Evolutionary conservation across 2,329 filamentous ascomycete species (phyloP), one percentile per base, ranked within the genome.

Genomic region (Calycina marina): DNA sequence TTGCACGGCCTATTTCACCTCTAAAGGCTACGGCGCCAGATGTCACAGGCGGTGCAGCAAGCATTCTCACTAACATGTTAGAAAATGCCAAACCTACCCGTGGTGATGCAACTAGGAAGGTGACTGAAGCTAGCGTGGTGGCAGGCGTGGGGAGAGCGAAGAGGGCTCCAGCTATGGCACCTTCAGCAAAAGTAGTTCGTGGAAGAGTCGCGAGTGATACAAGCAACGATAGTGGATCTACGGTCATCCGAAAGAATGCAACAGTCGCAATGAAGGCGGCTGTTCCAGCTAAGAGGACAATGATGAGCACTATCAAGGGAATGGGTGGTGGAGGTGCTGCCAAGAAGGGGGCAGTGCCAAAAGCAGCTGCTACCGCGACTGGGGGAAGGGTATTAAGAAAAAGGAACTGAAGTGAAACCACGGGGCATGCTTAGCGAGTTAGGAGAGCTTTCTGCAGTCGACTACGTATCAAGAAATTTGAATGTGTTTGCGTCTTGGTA

Each of bases 1-100:
- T 74, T 24, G 61, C 68, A 2, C 67, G 69, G 14, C 67, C 73
- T 14, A 59, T 63, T 11, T 78, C 77, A 14, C 73, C 77, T 1
- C 48, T 70, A n/a, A 80, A 81, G 48, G 58, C 61, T 4, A 38
- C 39, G 15, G 42, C 59, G 12, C 47, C 49, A 12, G 40, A 38
- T 6, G 43, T 49, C 14, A 31, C 32, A 25, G 44, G 52, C 52
- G 30, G 50, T 52, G 10, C 59, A 59, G 22, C 62, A 15, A 60
- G 56, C 40, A 52, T 69, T 25, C 51, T 73, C 28, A 63, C 64
- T 42, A 65, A 57, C 46, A 67, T 74, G 69, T 62, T 74, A 26
- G 63, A 76, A 47, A 69, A 69, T 55, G 64, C 71, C 30, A 71
- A 73, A 48, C 60, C 62, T 2, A 64, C 66, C 6, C 63, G 69